phyloP scores from a whole-genome alignment of 1,139 yeast species.

The Lodderomyces margitis region DNA sequence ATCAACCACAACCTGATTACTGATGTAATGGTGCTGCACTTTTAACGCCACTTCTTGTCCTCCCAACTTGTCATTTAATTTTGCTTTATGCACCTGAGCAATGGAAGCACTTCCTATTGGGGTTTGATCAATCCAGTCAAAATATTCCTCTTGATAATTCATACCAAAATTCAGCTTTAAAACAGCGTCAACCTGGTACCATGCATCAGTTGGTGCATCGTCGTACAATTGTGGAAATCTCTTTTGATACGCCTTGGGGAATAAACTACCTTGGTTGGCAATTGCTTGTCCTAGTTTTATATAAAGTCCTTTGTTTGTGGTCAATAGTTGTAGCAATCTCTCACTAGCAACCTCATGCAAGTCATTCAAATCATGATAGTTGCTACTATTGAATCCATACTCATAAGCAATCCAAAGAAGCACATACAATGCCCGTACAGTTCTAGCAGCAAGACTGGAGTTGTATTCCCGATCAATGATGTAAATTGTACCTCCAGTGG shows the following conservation, averaged over 20 bases:
- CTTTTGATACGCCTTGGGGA: conserved; percentile 61
- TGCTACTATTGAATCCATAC: conserved; percentile 50
- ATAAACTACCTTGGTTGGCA: conserved; percentile 66
- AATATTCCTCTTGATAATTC: conserved; percentile 43
- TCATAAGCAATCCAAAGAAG: conserved; percentile 56
- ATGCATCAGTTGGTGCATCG: conserved; percentile 65
- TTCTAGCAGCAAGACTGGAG: conserved; percentile 51
- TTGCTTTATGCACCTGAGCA: conserved; percentile 69
- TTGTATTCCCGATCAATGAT: conserved; percentile 40
- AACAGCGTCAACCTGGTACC: conserved; percentile 51
- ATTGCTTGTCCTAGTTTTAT: conserved; percentile 76
- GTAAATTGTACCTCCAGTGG: conserved; percentile 23
- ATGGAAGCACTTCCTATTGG: conserved; percentile 74
- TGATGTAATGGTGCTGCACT: conserved; percentile 63
- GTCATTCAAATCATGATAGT: conserved; percentile 40
- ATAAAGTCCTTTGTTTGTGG: conserved; percentile 66
- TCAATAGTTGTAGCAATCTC: conserved; percentile 50
- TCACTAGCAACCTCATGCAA: conserved; percentile 64
- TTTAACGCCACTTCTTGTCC: conserved; percentile 65
- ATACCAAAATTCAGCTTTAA: conserved; percentile 47
- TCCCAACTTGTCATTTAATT: conserved; percentile 29
- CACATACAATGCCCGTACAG: conserved; percentile 49
- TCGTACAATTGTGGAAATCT: conserved; percentile 61
- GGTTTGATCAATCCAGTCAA: conserved; percentile 44
- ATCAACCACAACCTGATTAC: conserved; percentile 57